phyloP scores from a whole-genome alignment of 306 rosid genomes.

The Arachis stenosperma region DNA sequence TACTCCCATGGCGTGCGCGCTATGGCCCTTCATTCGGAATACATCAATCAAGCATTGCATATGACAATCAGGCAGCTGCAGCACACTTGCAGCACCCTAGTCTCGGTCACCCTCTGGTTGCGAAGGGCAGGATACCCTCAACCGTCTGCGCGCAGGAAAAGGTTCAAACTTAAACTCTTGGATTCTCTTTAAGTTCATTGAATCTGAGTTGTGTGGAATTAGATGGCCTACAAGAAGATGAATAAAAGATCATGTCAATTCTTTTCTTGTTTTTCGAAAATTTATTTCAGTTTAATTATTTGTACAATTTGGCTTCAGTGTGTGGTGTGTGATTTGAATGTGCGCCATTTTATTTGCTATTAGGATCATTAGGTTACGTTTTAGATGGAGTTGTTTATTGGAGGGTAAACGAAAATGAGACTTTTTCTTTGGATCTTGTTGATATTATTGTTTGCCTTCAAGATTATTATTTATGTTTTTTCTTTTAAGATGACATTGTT shows the following conservation, averaged over 20 bases:
- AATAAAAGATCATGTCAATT: background rate
- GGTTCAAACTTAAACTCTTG: conserved; percentile 41
- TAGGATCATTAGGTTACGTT: background rate
- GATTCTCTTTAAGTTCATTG: background rate
- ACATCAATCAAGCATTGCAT: conserved; percentile 49
- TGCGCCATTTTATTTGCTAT: background rate
- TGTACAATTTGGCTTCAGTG: background rate
- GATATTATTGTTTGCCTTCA: background rate
- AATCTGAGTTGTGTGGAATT: background rate
- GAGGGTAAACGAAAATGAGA: background rate
- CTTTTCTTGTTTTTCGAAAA: background rate
- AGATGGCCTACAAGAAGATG: background rate
- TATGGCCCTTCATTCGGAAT: conserved; percentile 47
- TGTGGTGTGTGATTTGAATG: background rate
- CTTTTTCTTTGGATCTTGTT: background rate
- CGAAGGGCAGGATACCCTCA: conserved; percentile 42
- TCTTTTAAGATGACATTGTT: background rate
- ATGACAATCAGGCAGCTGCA: conserved; percentile 44
- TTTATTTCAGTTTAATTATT: background rate
- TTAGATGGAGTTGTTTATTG: background rate
- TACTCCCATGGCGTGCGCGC: conserved; percentile 49
- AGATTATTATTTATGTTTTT: background rate
- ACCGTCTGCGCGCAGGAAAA: conserved; percentile 42
- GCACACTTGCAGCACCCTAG: conserved; percentile 42
- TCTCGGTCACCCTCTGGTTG: conserved; percentile 11